Evolutionary conservation across 768 basidiomycete species (phyloP), one percentile per base, ranked within the genome.

Genomic region (Mycena venus): DNA sequence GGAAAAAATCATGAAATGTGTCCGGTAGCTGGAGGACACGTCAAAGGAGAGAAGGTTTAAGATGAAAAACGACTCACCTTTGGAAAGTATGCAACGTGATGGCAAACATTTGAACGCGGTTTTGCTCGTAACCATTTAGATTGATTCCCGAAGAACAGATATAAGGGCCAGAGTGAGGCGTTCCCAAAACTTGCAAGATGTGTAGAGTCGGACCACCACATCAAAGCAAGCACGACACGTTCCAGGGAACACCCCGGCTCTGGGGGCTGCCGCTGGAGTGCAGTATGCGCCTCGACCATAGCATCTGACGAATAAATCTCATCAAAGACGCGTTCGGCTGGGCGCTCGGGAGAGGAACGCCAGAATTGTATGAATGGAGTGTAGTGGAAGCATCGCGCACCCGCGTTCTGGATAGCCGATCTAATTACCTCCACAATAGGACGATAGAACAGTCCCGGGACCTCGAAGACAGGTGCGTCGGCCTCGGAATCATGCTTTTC

Each of bases 81-180:
- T 1, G 85, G 84, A 65, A 89, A 80, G 74, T 87, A 87, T 0
- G 83, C 85, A 17, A 87, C 17, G 62, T 86, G 86, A 44, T 85
- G 73, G 47, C 80, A 63, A 70, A 79, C 53, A 61, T 77, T 36
- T 36, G 76, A 40, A 11, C 51, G 71, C 0, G 84, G 86, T 10
- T 80, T 79, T 0, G 70, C 75, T 0, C 83, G 78, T 1, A 78
- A 49, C 62, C 86, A 89, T 68, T 89, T 89, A 0, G 87, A 88
- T 12, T 81, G 78, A 68, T 84, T 84, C 0, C 85, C 84, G 58
- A 88, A 84, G 34, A 76, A 83, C 7, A 86, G 42, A 59, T 89
- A 89, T 0, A 86, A 32, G 2, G 87, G 87, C 88, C 86, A 90
- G 1, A 85, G 76, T 10, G 77, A 78, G 1, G 84, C 83, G 31